A percentile compares a stretch with the other conserved stretches of the same genome.
Evolutionary conservation across 805 yeast species (phyloP).

Genomic region (Schwanniomyces sp.): DNA sequence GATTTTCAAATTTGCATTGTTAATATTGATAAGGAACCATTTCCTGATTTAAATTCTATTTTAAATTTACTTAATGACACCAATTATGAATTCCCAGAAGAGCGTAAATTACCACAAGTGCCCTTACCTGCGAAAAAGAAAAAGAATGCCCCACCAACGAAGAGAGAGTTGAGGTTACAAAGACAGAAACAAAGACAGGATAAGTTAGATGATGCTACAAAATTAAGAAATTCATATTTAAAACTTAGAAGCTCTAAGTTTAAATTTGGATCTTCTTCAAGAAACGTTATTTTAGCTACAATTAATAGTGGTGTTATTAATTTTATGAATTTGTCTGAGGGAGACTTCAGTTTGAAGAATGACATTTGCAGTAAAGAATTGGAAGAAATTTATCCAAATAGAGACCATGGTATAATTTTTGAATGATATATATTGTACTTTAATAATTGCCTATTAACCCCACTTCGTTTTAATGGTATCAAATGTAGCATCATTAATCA

Average conservation of each 20-base stretch:
- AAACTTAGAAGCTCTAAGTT: constrained; percentile 39
- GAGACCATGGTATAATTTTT: constrained; percentile 17
- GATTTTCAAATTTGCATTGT: constrained; percentile 71
- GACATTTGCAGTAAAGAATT: constrained; percentile 9
- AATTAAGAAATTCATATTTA: constrained; percentile 24
- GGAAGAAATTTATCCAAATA: constrained; percentile 13
- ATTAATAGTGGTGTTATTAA: constrained; percentile 76
- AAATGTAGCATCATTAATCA: background rate
- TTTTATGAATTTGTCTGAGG: constrained; percentile 54
- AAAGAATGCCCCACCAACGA: constrained; percentile 17
- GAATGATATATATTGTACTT: background rate
- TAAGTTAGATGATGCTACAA: constrained; percentile 22
- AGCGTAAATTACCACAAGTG: background rate
- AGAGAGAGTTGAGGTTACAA: constrained; percentile 22
- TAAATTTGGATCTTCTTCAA: constrained; percentile 48
- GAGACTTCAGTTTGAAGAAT: constrained; percentile 42
- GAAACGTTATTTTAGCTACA: constrained; percentile 61
- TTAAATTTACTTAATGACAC: constrained; percentile 23
- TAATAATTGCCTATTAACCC: background rate
- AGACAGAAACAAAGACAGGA: constrained; percentile 25
- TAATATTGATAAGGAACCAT: constrained; percentile 40
- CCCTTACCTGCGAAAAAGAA: constrained; percentile 7
- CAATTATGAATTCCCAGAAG: constrained; percentile 8
- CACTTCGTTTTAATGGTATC: constrained; percentile 1
- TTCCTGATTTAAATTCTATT: constrained; percentile 50